Evolutionary conservation across 2,329 filamentous ascomycete genomes (phyloP), one percentile per base, ranked within the genome.

Genomic region (Coniochaeta sp.): DNA sequence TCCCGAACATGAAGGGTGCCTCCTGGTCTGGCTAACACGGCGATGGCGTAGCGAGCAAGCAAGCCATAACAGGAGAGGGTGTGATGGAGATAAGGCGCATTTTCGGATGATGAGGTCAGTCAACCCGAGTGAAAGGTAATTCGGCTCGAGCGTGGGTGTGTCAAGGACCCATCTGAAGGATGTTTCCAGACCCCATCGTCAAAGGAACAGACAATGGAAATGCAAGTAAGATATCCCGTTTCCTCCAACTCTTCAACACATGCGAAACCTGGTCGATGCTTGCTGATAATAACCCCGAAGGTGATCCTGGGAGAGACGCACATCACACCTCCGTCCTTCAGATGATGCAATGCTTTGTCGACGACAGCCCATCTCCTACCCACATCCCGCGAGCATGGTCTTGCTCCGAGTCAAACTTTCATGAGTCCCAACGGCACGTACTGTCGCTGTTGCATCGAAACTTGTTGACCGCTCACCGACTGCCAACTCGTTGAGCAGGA

Each of bases 71-170:
- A 8, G 24, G 34, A 44, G 56, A 58, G 56, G 36, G 56, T 31
- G 36, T 38, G 24, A 17, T 31, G 24, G 22, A 28, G 47, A 52
- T 52, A 52, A 52, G 47, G 24, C 47, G 26, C 16, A 31, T 31
- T 14, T 17, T 58, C 24, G 56, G 56, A 36, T 34, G 31, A 58
- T 58, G 56, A 58, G 56, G 56, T 58, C 56, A 58, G 36, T 31
- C 36, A 38, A 31, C 33, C 56, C 54, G 54, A 57, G 47, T 24
- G 47, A 52, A 52, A 31, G 47, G 47, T 31, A 24, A 31, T 52
- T 28, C 14, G 24, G 47, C 47, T 17, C 26, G 47, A 26, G 47
- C 47, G 22, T 17, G 47, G 3, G 43, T 26, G 43, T 9, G 22
- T 47, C 34, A 31, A 31, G 40, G 5, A 3, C 19, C 44, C 22